These are phyloP conservation scores for Flueggea neowawraea DNA, from an alignment of 441 rosid genomes.

Conservation along the genomic window DNA sequence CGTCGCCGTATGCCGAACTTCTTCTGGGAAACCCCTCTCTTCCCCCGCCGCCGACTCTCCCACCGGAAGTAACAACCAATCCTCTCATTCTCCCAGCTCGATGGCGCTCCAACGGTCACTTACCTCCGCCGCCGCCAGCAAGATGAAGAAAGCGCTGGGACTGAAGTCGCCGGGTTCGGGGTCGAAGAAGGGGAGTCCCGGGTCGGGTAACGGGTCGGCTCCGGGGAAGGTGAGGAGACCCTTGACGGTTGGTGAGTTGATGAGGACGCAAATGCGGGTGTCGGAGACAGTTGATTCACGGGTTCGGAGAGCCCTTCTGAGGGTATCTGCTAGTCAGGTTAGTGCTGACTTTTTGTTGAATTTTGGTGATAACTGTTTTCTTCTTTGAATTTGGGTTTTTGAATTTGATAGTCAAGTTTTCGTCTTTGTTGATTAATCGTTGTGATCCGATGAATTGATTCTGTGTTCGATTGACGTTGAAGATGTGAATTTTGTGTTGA, in stretches of 20 bases:
- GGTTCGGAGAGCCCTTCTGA: slow-evolving; percentile 79
- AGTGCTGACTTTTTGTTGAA: slow-evolving; percentile 5
- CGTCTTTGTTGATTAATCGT: too few relatives aligned
- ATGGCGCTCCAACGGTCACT: slow-evolving; percentile 72
- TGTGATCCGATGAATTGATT: too few relatives aligned
- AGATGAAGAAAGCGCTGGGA: slow-evolving; percentile 96
- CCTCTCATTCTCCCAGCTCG: slow-evolving; percentile 32
- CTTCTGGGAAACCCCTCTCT: slow-evolving; percentile 68
- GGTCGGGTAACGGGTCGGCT: slow-evolving; percentile 29
- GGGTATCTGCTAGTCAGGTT: slow-evolving; percentile 90
- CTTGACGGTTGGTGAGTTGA: slow-evolving; percentile 84
- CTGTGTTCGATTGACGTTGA: too few relatives aligned
- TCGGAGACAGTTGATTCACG: slow-evolving; percentile 78
- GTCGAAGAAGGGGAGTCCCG: slow-evolving; percentile 52
- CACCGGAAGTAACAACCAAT: not conserved
- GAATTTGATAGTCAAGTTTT: too few relatives aligned
- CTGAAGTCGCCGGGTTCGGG: slow-evolving; percentile 67
- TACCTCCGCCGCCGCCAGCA: slow-evolving; percentile 88
- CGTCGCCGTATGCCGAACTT: slow-evolving; percentile 75
- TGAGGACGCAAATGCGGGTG: slow-evolving; percentile 88
- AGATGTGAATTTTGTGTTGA: too few relatives aligned
- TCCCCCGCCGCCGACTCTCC: slow-evolving; percentile 39
- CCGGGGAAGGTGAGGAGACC: slow-evolving; percentile 55
- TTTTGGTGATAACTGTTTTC: not conserved
- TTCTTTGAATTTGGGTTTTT: slow-evolving; percentile 2